Evolutionary conservation across 805 yeast species (phyloP).

Genomic region (Wickerhamiella slavikovae): DNA sequence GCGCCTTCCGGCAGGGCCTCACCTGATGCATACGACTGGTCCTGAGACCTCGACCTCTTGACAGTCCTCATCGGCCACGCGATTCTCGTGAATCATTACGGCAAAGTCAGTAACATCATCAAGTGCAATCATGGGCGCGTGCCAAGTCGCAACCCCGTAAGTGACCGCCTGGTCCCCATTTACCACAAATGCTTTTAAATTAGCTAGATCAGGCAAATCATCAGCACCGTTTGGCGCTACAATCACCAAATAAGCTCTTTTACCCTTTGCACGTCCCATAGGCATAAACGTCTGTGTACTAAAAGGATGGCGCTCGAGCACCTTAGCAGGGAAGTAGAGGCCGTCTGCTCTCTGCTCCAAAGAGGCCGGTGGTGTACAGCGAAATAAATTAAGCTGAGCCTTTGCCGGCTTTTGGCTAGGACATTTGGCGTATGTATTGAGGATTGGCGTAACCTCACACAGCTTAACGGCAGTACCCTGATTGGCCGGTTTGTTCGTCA

Average conservation of each 20-base stretch:
- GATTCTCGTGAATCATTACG: constrained; percentile 74
- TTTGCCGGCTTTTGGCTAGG: constrained; percentile 20
- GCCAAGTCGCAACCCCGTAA: constrained; percentile 75
- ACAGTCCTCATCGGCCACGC: constrained; percentile 58
- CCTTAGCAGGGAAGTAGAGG: constrained; percentile 31
- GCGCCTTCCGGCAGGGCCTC: background rate
- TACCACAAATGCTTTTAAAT: constrained; percentile 49
- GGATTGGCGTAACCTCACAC: constrained; percentile 48
- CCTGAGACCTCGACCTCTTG: constrained; percentile 58
- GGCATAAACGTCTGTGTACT: constrained; percentile 85
- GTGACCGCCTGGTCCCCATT: constrained; percentile 78
- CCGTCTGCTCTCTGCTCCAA: constrained; percentile 12
- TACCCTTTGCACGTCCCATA: constrained; percentile 39
- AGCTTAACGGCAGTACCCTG: constrained; percentile 85
- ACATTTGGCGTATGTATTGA: constrained; percentile 24
- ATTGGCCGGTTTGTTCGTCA: constrained; percentile 39
- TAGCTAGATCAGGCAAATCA: constrained; percentile 31
- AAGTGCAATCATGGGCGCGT: constrained; percentile 86
- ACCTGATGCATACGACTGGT: constrained; percentile 8
- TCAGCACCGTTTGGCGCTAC: constrained; percentile 31
- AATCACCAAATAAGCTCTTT: constrained; percentile 51
- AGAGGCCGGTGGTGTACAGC: constrained; percentile 61
- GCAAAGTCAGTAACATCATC: constrained; percentile 58
- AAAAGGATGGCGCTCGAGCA: constrained; percentile 76
- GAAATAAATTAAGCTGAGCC: constrained; percentile 65